Conservation (phyloP, 805 yeast species). For the Zygosaccharomyces lentus region DNA sequence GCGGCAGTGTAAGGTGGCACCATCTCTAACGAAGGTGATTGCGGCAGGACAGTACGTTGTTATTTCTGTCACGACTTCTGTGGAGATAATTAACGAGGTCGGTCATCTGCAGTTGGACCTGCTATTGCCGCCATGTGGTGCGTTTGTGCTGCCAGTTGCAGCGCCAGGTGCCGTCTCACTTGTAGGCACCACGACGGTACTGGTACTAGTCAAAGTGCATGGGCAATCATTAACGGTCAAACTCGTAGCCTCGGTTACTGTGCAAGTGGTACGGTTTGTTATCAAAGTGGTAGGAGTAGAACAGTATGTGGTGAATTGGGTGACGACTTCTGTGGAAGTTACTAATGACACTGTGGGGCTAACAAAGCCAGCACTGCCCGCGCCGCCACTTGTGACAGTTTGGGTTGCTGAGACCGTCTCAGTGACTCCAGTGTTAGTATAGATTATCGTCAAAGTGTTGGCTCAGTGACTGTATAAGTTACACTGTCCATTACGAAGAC, state of each 20-base stretch:
- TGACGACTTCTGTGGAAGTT: conserved; percentile 44
- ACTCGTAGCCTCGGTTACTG: conserved; percentile 75
- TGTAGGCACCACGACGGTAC: conserved; percentile 26
- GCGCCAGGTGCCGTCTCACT: conserved; percentile 4
- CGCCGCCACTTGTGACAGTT: conserved; percentile 1
- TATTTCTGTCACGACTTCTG: not conserved
- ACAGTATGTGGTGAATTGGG: conserved; percentile 77
- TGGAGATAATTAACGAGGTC: too few species aligned
- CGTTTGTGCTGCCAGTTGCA: not conserved
- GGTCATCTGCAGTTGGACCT: not conserved
- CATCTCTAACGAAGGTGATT: not conserved
- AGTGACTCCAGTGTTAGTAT: conserved; percentile 74
- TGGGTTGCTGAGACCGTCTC: conserved; percentile 45
- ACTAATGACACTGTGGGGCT: conserved; percentile 11
- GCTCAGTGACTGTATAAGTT: conserved; percentile 70
- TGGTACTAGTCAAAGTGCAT: conserved; percentile 46
- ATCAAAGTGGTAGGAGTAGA: conserved; percentile 66
- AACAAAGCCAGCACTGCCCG: too few species aligned
- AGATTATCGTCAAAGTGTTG: conserved; percentile 80
- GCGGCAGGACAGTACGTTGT: not conserved
- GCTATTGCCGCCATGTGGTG: not conserved
- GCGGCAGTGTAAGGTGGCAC: not conserved
- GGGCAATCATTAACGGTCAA: conserved; percentile 84
- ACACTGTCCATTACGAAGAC: conserved; percentile 55
- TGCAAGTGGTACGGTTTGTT: conserved; percentile 64